Evolutionary conservation across 2,329 filamentous ascomycete species (phyloP).

Genomic region (Chaetomiaceae sp.): DNA sequence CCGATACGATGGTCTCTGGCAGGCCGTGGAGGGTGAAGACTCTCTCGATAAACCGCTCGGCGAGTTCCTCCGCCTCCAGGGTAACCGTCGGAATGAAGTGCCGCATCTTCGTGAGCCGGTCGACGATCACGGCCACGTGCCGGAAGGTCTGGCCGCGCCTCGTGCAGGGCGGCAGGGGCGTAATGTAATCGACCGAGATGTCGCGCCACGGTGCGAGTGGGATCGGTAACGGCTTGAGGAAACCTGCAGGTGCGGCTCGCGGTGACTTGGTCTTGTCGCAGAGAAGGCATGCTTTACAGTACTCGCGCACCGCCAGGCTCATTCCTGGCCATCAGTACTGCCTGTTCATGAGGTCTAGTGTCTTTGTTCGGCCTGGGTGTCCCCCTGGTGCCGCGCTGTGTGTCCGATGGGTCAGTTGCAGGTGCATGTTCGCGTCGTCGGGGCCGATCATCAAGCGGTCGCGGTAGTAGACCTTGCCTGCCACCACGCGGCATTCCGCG

Average conservation of each 20-base stretch:
- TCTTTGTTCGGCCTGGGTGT: neutral
- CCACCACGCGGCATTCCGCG: neutral
- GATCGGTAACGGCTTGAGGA: neutral
- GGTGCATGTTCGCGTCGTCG: neutral
- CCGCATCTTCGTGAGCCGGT: neutral
- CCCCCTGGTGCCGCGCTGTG: neutral
- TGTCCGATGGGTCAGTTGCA: neutral
- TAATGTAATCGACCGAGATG: conserved; percentile 1
- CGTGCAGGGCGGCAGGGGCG: neutral
- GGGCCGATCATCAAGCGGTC: neutral
- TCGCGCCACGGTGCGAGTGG: neutral
- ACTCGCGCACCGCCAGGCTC: neutral
- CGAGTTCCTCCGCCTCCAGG: neutral
- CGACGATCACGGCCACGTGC: neutral
- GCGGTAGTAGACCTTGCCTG: neutral
- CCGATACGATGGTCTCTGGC: neutral
- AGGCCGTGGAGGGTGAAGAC: neutral
- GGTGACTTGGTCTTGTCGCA: neutral
- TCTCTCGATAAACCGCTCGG: neutral
- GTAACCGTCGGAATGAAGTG: neutral
- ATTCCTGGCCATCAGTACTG: neutral
- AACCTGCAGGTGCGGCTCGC: neutral
- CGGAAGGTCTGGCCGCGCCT: neutral
- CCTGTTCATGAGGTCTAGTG: neutral
- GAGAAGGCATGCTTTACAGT: neutral